Base-by-base conservation (phyloP, 768 basidiomycete species). In the Lactifluus rugatus region DNA sequence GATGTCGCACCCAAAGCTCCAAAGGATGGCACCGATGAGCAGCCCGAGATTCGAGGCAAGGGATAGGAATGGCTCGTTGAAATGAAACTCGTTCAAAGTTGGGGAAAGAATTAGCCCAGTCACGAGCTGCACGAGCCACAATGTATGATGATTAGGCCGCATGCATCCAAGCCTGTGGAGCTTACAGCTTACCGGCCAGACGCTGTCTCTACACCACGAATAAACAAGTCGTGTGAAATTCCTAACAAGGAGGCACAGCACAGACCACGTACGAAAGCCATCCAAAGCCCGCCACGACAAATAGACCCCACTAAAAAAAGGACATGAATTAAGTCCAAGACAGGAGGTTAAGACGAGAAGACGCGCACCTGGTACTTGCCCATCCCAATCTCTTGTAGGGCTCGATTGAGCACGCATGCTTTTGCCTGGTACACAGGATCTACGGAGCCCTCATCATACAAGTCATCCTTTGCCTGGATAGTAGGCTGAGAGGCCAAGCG, bases 271-370 rank as follows among this genome's bases (percentile, higher is more conserved):
- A 85, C 84, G 83, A 80, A 58, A 87, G 77, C 85, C 84, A 87
- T 52, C 86, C 86, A 70, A 88, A 86, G 2, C 84, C 86, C 17
- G 84, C 77, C 28, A 85, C 82, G 52, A 80, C 55, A 67, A 88
- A 87, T 36, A 88, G 67, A 57, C 73, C 71, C 74, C 81, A 84
- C 83, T 86, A 49, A 61, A 56, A 52, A 48, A 34, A 34, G 19
- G 21, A 23, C 17, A 21, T 39, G 37, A 2, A 6, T 31, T 31
- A 31, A 31, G 26, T 28, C 5, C 26, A 16, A 47, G 52, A 60
- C 25, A 16, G 48, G 39, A 36, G 5, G 26, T 31, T 23, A 34
- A 48, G 10, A 23, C 47, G 21, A 25, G 34, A 54, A 31, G 31
- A 6, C n/a, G 61, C 69, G 58, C 61, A 78, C 80, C 70, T 84